Conservation (phyloP, 225 moss, liverwort and hornwort genomes). For the Thuidium tamariscinum region DNA sequence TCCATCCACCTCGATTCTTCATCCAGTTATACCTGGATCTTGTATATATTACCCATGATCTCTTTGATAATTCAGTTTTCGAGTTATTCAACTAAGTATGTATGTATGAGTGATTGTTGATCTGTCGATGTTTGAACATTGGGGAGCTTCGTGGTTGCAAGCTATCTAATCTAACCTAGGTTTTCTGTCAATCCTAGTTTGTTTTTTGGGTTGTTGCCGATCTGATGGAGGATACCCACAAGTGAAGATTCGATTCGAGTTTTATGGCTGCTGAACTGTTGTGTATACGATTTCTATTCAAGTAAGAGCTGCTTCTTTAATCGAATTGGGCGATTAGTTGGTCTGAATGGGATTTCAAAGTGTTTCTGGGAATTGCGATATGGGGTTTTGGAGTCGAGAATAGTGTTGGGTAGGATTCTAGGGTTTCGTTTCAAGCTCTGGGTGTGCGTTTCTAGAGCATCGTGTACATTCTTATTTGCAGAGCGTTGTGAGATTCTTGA, state of each 20-base stretch:
- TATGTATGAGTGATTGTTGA: no score
- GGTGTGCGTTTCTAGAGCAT: background rate
- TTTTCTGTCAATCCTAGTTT: background rate
- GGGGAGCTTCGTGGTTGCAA: background rate
- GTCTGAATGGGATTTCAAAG: background rate
- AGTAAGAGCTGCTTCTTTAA: background rate
- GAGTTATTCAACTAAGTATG: no score
- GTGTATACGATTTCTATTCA: background rate
- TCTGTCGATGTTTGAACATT: no score
- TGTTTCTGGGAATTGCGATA: background rate
- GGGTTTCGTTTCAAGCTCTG: background rate
- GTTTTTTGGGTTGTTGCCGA: background rate
- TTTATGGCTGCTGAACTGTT: background rate
- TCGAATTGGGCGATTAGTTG: background rate
- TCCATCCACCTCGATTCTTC: no score
- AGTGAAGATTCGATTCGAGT: background rate
- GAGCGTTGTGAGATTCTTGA: background rate
- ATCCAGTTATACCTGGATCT: no score
- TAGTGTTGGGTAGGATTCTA: background rate
- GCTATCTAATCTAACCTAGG: background rate
- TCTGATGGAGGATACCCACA: background rate
- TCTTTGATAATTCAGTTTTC: no score
- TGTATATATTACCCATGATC: no score
- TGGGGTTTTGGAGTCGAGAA: background rate
- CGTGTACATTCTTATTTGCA: background rate